Conservation (phyloP, 768 basidiomycete species). For the Lentinula aciculospora region DNA sequence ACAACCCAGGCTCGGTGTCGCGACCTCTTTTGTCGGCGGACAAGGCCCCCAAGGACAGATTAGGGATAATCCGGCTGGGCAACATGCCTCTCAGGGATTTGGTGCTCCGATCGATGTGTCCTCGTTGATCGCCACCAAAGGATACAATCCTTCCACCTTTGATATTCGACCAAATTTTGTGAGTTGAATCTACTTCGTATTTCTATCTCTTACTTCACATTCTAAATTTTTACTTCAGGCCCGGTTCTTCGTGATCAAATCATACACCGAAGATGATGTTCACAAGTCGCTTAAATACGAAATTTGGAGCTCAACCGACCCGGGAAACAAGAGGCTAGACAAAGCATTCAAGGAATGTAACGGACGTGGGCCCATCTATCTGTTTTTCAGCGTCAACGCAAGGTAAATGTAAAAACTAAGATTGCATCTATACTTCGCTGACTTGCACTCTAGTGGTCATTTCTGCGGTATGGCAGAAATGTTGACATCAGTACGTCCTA, state of each 20-base stretch:
- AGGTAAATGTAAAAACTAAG: slow-evolving; percentile 37
- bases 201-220: slow-evolving; percentile 6
- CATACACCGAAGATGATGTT: slow-evolving; percentile 98
- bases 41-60: slow-evolving; percentile 19
- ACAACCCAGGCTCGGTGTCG: slow-evolving; percentile 32
- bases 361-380: slow-evolving; percentile 89
- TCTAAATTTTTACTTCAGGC: slow-evolving; percentile 42
- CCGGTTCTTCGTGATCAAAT: slow-evolving; percentile 96
- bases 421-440: neutral
- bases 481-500: slow-evolving; percentile 73
- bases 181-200: slow-evolving; percentile 20
- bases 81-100: slow-evolving; percentile 28
- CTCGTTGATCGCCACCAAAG: slow-evolving; percentile 78
- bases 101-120: slow-evolving; percentile 80
- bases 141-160: slow-evolving; percentile 86
- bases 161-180: slow-evolving; percentile 78
- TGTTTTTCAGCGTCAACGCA: slow-evolving; percentile 98
- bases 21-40: slow-evolving; percentile 24
- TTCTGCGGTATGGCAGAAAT: slow-evolving; percentile 99
- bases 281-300: slow-evolving; percentile 98
- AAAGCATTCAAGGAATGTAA: slow-evolving; percentile 96
- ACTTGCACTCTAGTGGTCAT: slow-evolving; percentile 59
- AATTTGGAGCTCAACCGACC: slow-evolving; percentile 96
- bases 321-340: slow-evolving; percentile 95
- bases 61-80: slow-evolving; percentile 16